Percentiles rank a stretch among this genome's conserved stretches.
Conservation (phyloP, 73 alveolate genomes). For the Durusdinium trenchii region DNA sequence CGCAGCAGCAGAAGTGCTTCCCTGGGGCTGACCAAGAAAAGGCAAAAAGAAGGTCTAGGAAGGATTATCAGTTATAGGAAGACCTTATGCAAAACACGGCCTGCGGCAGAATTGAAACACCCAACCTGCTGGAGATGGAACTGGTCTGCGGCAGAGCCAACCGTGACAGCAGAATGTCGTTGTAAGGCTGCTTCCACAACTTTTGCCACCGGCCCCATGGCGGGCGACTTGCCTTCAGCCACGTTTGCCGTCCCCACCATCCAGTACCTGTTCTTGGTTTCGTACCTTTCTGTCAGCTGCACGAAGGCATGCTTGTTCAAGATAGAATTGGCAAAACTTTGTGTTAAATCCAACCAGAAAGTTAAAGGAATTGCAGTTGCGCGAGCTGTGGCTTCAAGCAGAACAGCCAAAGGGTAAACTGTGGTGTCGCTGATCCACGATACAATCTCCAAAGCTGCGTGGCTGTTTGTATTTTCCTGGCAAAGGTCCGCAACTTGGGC, state of each 20-base stretch:
- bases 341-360: not conserved
- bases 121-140: constrained; percentile 36
- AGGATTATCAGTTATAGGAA: no score
- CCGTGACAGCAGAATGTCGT: not conserved
- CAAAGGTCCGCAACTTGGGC: constrained; percentile 18
- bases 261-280: constrained; percentile 36
- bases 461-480: not conserved
- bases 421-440: constrained; percentile 21
- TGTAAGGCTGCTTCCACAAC: not conserved
- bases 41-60: no score
- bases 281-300: constrained; percentile 4
- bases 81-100: no score
- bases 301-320: not conserved
- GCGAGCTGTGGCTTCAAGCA: constrained; percentile 13
- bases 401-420: constrained; percentile 8
- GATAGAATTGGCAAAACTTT: not conserved
- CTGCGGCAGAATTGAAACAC: no score
- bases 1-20: constrained; percentile 35
- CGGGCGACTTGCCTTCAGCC: constrained; percentile 35
- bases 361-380: constrained; percentile 20
- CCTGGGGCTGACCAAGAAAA: no score
- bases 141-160: not conserved
- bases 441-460: constrained; percentile 7
- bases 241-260: constrained; percentile 39
- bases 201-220: constrained; percentile 5